Base-by-base conservation (phyloP, 2,329 filamentous ascomycete species). In the Fusarium compactum region DNA sequence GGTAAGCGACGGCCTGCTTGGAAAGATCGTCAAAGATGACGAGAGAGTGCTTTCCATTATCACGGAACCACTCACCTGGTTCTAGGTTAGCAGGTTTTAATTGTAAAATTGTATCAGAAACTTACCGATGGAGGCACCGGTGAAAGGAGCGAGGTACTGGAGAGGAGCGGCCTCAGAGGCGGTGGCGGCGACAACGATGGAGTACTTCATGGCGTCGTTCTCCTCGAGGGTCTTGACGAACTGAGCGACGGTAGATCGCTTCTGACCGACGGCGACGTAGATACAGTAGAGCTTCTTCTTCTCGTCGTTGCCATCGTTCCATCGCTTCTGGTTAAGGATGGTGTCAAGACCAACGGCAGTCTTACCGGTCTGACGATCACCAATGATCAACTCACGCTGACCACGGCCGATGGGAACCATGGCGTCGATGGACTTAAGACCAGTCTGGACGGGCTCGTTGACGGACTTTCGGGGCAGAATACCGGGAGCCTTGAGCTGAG, bases 361-460 rank as follows among this genome's bases (percentile, higher is more conserved):
- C 92, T 99, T 99, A 85, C 96, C 96, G 79, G 96, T 99, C 87
- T 99, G 96, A 94, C 96, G 96, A 84, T 99, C 96, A 89, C 96
- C 96, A 85, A 99, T 99, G 85, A 99, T 98, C 90, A 99, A 88
- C 89, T 99, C 96, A 95, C 96, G 96, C 90, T 99, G 96, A 82
- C 96, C 96, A 95, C 96, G 96, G 83, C 96, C 96, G 79, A 99
- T 98, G 80, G 96, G 96, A 78, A 99, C 96, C 96, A 99, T 98
- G 86, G 96, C 95, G 83, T 99, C 96, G 87, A 99, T 89, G 78
- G 94, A 97, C 90, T 99, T 99, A 79, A 98, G 91, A 89, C 96
- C 96, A 83, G 96, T 99, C 91, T 99, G 96, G 76, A 99, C 95
- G 77, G 96, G 95, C 90, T 99, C 89, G 87, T 94, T 94, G 91